A percentile compares a stretch with the other conserved stretches of the same genome.
Conservation (phyloP, 257 asterid genomes). For the Mitragyna speciosa region DNA sequence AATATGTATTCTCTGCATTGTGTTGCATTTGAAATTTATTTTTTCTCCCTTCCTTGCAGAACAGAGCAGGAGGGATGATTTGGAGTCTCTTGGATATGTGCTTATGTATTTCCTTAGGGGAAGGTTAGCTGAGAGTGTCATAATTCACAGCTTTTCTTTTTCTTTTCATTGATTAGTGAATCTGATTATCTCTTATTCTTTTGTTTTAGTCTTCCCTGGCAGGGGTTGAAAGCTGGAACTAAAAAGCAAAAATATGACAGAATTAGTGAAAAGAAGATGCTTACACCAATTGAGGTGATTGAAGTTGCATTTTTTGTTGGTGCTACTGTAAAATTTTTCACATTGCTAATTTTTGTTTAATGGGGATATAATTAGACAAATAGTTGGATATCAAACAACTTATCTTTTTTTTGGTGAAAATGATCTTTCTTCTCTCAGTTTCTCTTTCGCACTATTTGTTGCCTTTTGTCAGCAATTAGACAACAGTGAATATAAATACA, state of each 20-base stretch:
- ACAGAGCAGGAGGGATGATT: conserved; percentile 97
- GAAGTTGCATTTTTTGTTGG: conserved; percentile 13
- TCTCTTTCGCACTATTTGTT: background rate
- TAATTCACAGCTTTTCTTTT: background rate
- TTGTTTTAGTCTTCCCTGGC: conserved; percentile 89
- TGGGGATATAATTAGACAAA: background rate
- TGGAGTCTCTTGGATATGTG: conserved; percentile 94
- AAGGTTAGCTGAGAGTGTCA: conserved; percentile 45
- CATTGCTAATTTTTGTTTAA: background rate
- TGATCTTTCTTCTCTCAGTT: background rate
- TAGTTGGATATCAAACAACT: no score
- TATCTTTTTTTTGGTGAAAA: background rate
- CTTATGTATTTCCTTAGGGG: conserved; percentile 95
- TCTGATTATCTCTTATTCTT: conserved; percentile 16
- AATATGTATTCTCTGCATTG: background rate
- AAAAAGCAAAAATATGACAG: conserved; percentile 96
- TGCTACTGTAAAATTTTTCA: background rate
- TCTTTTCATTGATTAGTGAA: background rate
- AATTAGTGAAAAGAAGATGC: conserved; percentile 98
- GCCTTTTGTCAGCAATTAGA: background rate
- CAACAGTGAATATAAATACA: background rate
- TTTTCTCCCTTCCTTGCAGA: conserved; percentile 46
- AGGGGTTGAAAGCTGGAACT: conserved; percentile 92
- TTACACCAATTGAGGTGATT: conserved; percentile 83
- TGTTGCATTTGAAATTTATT: background rate